Evolutionary conservation across 1,284 basidiomycete genomes (phyloP).

Genomic region (Papiliotrema nemorosa): DNA sequence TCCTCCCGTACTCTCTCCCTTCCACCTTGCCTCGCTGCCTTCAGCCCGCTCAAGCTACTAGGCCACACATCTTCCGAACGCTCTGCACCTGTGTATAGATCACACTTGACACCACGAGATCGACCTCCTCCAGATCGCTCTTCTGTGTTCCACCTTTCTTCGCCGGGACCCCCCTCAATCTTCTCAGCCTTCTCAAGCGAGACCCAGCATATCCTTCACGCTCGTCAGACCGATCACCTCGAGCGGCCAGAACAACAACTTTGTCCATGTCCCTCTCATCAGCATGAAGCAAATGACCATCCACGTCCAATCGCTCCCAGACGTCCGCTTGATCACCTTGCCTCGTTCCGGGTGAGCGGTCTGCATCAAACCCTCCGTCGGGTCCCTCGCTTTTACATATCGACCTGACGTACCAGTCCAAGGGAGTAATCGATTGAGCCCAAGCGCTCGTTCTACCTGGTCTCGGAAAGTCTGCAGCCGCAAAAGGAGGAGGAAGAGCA

Average conservation of each 20-base stretch:
- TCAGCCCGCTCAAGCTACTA: no score
- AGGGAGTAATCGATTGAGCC: conserved; percentile 20
- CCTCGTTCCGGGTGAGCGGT: conserved; percentile 5
- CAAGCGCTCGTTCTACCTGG: conserved; percentile 29
- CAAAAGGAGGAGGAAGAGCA: conserved; percentile 47
- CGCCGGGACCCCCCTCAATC: not conserved
- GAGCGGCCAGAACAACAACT: conserved; percentile 27
- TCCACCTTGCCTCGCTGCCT: no score
- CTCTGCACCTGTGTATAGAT: no score
- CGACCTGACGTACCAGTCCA: conserved; percentile 1
- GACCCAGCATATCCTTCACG: conserved; percentile 24
- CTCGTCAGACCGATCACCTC: conserved; percentile 26
- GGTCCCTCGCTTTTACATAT: conserved; percentile 1
- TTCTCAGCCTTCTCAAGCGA: conserved; percentile 5
- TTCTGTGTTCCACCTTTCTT: no score
- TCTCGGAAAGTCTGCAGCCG: conserved; percentile 39
- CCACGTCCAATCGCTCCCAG: conserved; percentile 44
- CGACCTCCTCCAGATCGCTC: no score
- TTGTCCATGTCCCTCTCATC: conserved; percentile 42
- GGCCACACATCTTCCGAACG: no score
- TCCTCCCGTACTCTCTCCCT: no score
- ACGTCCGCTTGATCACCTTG: conserved; percentile 7
- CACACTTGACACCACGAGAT: no score
- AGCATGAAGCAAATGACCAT: conserved; percentile 43
- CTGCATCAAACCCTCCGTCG: conserved; percentile 17